phyloP scores from a whole-genome alignment of 2,329 filamentous ascomycete species.

The Dothistroma pini region DNA sequence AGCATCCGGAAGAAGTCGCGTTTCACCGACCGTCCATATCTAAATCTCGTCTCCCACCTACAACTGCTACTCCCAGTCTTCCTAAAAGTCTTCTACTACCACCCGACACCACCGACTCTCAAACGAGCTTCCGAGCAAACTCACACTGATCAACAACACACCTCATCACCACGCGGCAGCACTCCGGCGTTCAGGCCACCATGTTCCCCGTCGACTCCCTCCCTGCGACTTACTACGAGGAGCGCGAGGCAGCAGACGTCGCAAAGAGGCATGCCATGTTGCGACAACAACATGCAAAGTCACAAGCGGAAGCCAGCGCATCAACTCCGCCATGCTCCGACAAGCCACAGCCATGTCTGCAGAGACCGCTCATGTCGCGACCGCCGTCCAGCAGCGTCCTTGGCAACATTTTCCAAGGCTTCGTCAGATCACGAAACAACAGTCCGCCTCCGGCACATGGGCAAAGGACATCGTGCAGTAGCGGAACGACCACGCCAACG shows the following conservation, averaged over 20 bases:
- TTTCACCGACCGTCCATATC: background rate
- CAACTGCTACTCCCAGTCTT: background rate
- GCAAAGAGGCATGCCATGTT: slow-evolving; percentile 22
- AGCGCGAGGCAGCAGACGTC: slow-evolving; percentile 28
- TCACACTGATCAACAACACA: background rate
- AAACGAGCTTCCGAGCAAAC: background rate
- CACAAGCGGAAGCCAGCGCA: slow-evolving; percentile 15
- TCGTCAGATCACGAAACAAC: slow-evolving; percentile 13
- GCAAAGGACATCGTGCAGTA: slow-evolving; percentile 5
- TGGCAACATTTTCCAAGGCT: slow-evolving; percentile 30
- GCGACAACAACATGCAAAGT: slow-evolving; percentile 22
- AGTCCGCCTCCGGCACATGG: background rate
- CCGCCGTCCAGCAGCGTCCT: slow-evolving; percentile 20
- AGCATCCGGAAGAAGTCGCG: background rate
- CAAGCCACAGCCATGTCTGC: slow-evolving; percentile 16
- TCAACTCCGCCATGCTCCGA: slow-evolving; percentile 14
- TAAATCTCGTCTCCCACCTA: background rate
- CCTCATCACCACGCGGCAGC: slow-evolving; percentile 3
- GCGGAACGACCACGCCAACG: slow-evolving; percentile 19
- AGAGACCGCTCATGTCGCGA: slow-evolving; percentile 25
- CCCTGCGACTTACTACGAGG: slow-evolving; percentile 33
- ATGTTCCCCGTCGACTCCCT: slow-evolving; percentile 36
- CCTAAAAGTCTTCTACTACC: background rate
- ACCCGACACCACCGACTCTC: background rate
- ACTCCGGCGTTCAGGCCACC: slow-evolving; percentile 6